These are phyloP conservation scores for Penstemon barbatus DNA, from an alignment of 257 asterid genomes.

Conservation along the genomic window DNA sequence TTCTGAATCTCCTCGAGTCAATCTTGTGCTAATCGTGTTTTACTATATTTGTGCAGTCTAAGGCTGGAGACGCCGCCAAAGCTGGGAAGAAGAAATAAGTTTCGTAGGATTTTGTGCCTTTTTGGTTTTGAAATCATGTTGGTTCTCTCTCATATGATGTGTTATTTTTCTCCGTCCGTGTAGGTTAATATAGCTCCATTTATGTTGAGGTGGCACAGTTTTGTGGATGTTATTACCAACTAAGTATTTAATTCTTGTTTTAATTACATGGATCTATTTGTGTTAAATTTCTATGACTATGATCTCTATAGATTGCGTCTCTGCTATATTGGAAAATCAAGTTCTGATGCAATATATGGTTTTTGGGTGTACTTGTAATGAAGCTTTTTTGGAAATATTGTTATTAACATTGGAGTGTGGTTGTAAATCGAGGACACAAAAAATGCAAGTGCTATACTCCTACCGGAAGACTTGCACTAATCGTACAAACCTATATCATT, in stretches of 20 bases:
- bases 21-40: background rate
- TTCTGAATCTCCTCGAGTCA: background rate
- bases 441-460: too few relatives aligned
- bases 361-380: too few relatives aligned
- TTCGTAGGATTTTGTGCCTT: slow-evolving; percentile 9
- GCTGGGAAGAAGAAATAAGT: slow-evolving; percentile 57
- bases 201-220: slow-evolving; percentile 20
- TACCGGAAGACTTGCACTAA: too few relatives aligned
- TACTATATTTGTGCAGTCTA: slow-evolving; percentile 37
- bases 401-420: too few relatives aligned
- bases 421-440: too few relatives aligned
- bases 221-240: slow-evolving; percentile 13
- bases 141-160: slow-evolving; percentile 20
- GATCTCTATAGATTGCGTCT: too few relatives aligned
- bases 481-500: too few relatives aligned
- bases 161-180: slow-evolving; percentile 12
- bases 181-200: slow-evolving; percentile 18
- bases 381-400: too few relatives aligned
- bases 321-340: too few relatives aligned
- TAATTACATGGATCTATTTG: background rate
- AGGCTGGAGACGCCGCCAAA: slow-evolving; percentile 62
- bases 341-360: too few relatives aligned
- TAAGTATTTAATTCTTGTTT: slow-evolving; percentile 15
- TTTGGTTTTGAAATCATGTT: slow-evolving; percentile 16
- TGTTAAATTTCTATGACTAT: too few relatives aligned